Percentiles rank a stretch among this genome's conserved stretches.
phyloP scores from a whole-genome alignment of 306 rosid species.

The Carpinus fangiana region DNA sequence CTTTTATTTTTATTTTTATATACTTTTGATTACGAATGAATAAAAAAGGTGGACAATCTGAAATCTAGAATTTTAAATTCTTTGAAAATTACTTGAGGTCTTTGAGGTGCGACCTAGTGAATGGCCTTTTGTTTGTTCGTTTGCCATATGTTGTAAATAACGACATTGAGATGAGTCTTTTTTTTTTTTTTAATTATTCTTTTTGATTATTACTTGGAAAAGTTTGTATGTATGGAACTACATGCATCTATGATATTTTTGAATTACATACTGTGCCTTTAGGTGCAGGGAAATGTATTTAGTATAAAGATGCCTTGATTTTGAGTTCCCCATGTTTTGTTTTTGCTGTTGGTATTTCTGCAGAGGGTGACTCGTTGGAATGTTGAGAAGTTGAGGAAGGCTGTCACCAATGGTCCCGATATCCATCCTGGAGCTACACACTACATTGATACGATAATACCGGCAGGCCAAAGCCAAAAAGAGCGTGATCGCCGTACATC shows the following conservation, averaged over 20 bases:
- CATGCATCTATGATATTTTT: not conserved
- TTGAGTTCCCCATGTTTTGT: not conserved
- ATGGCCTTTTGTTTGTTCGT: too few species aligned
- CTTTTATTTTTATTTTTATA: too few species aligned
- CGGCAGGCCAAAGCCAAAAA: slow-evolving; percentile 18
- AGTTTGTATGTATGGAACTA: not conserved
- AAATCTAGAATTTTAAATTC: not conserved
- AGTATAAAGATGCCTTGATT: not conserved
- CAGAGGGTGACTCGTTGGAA: slow-evolving; percentile 96
- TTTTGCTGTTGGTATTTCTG: slow-evolving; percentile 26
- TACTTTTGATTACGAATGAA: too few species aligned
- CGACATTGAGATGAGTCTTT: too few species aligned
- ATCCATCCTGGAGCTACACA: slow-evolving; percentile 93
- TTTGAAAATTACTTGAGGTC: not conserved
- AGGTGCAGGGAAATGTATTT: not conserved
- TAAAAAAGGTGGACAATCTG: not conserved
- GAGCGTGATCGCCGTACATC: slow-evolving; percentile 34
- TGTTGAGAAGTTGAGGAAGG: slow-evolving; percentile 62
- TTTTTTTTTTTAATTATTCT: not conserved
- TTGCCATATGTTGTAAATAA: too few species aligned
- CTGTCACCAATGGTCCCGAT: slow-evolving; percentile 75
- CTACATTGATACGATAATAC: slow-evolving; percentile 58
- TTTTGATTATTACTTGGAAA: not conserved
- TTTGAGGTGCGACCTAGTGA: not conserved
- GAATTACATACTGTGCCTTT: not conserved